Base-by-base conservation (phyloP, 2,329 filamentous ascomycete genomes). In the Samsoniella hepiali region DNA sequence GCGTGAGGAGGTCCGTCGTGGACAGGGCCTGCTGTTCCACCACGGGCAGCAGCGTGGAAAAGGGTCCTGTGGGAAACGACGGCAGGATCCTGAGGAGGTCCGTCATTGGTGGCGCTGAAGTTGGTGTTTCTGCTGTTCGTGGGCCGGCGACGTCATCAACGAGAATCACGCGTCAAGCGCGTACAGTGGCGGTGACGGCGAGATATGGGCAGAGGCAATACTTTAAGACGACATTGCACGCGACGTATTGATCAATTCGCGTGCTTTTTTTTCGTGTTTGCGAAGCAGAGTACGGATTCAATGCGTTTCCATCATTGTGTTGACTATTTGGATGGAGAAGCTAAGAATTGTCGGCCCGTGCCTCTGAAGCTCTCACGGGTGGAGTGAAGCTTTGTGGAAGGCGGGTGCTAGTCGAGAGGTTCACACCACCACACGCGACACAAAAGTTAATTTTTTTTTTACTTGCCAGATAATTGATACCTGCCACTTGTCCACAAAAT, bases 31-130 rank as follows among this genome's bases (percentile, higher is more conserved):
- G 87, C 73, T 86, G 86, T 78, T 98, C 94, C 62, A 98, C 84
- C 29, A 87, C 86, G 3, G 91, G 88, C 38, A 97, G 78, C 54
- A 97, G 87, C 71, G 90, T 87, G 49, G 88, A 82, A 77, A 90
- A 94, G 66, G 84, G 83, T 72, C 84, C 82, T 67, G 85, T 82
- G 65, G 89, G 84, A 73, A 97, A 96, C 77, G 87, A 83, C 70
- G 94, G 93, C 68, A 97, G 84, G 73, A 96, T 86, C 73, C 86
- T 84, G 72, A 89, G 84, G 72, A 98, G 87, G 85, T 98, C 94
- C 71, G 88, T 92, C 91, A 96, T 96, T 79, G 75, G 68, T 66
- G 67, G 54, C 40, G 44, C 40, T 38, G 49, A 47, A 42, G 57
- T 36, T 45, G 53, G 45, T 63, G 38, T 44, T 27, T 27, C 15